Base-by-base conservation (phyloP, 2,329 filamentous ascomycete species). In the Rutstroemia sp. region DNA sequence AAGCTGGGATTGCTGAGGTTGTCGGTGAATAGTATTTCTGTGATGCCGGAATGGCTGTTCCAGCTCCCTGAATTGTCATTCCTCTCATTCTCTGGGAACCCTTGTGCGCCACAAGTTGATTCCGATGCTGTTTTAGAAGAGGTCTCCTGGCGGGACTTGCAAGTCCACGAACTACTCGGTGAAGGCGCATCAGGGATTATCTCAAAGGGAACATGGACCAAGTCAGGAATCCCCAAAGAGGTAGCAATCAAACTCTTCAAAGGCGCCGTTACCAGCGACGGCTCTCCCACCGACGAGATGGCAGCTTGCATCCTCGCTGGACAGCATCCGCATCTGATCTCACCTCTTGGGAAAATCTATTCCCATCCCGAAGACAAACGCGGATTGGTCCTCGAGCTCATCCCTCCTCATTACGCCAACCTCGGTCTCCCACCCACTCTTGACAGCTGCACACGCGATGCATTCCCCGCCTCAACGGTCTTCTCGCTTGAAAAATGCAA, bases 171-270 rank as follows among this genome's bases (percentile, higher is more conserved):
- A 25, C 64, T 73, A 8, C 70, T 78, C 1, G 75, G 74, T 7
- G 70, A 75, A 59, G 75, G 75, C 7, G 74, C 75, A 3, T 77
- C 75, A n/a, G 75, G 74, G 2, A 65, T 76, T 18, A 77, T 77
- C 52, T 76, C 70, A 19, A 72, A 70, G 49, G 76, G 71, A 1
- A 55, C 65, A 2, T 75, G 73, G 72, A 69, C 66, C 25, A 59
- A 61, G 2, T 62, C 60, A 9, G 62, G 65, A 3, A 12, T 21
- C 10, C 62, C 65, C 25, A 69, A 72, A 38, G 66, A 73, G 12
- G 76, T 79, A 0, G 75, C 76, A 2, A 70, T 79, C 64, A 78
- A 78, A 62, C 65, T 78, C 6, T 79, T 79, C 67, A 73, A 72
- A 42, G 75, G 75, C n/a, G 67, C 71, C 8, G 67, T 77, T 10